phyloP scores from a whole-genome alignment of 2,329 filamentous ascomycete genomes.

The Colletotrichum noveboracense region DNA sequence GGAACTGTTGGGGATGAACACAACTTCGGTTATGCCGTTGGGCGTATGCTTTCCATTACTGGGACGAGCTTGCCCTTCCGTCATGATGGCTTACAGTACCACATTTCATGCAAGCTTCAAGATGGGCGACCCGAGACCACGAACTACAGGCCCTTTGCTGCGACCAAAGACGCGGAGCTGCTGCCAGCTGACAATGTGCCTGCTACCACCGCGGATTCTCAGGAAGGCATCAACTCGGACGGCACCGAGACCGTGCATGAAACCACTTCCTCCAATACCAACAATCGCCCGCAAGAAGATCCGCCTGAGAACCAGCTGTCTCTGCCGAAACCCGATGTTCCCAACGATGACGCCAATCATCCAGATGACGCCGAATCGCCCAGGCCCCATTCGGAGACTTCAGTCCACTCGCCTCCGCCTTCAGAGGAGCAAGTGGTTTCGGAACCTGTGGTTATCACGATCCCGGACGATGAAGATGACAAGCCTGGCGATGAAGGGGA shows the following conservation, averaged over 20 bases:
- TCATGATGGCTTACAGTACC: neutral
- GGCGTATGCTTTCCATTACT: neutral
- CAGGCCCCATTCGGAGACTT: neutral
- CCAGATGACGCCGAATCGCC: neutral
- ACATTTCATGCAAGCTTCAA: neutral
- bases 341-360: neutral
- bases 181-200: neutral
- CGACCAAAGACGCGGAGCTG: neutral
- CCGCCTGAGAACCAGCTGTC: neutral
- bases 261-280: neutral
- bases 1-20: neutral
- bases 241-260: neutral
- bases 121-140: neutral
- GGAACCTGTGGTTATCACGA: neutral
- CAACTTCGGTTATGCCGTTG: neutral
- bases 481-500: too few relatives aligned
- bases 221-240: neutral
- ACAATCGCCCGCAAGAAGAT: neutral
- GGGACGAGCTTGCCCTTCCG: neutral
- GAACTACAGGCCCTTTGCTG: neutral
- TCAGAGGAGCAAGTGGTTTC: neutral
- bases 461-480: too few relatives aligned
- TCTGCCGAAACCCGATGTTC: neutral
- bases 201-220: neutral
- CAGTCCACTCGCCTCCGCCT: neutral